phyloP scores from a whole-genome alignment of 371 early-diverging fungal genomes.

The Chytridium lagenaria region DNA sequence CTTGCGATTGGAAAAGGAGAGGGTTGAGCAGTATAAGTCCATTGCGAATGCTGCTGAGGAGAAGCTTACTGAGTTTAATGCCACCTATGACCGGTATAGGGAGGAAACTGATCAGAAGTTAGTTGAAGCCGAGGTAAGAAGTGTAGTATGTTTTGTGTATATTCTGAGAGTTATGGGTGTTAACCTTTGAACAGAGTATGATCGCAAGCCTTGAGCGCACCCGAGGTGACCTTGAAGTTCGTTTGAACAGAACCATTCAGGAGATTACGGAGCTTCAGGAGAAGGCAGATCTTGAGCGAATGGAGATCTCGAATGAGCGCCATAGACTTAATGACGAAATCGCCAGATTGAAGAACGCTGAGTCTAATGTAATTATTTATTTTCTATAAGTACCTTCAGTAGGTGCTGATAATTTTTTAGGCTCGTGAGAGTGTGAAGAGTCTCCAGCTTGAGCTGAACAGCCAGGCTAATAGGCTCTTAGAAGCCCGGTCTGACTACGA shows the following conservation, averaged over 20 bases:
- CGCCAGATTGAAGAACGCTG: slow-evolving; percentile 54
- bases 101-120: slow-evolving; percentile 47
- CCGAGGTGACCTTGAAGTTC: slow-evolving; percentile 25
- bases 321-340: slow-evolving; percentile 61
- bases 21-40: slow-evolving; percentile 45
- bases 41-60: slow-evolving; percentile 48
- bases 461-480: slow-evolving; percentile 42
- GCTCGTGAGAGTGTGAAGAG: slow-evolving; percentile 26
- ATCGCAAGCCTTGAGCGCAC: slow-evolving; percentile 17
- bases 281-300: slow-evolving; percentile 53
- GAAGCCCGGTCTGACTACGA: slow-evolving; percentile 35
- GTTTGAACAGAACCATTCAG: slow-evolving; percentile 43
- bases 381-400: neutral
- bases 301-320: slow-evolving; percentile 65
- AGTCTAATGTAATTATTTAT: slow-evolving; percentile 27
- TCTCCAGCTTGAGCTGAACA: slow-evolving; percentile 47
- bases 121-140: slow-evolving; percentile 16
- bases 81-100: slow-evolving; percentile 50
- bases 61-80: slow-evolving; percentile 40
- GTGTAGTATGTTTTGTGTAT: slow-evolving; percentile 15
- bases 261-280: slow-evolving; percentile 58
- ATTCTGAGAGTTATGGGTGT: neutral
- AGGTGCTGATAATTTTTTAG: neutral
- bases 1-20: slow-evolving; percentile 36
- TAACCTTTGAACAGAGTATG: neutral